These are phyloP conservation scores for Fragilaria crotonensis DNA, from an alignment of 108 stramenopile genomes.

Conservation along the genomic window DNA sequence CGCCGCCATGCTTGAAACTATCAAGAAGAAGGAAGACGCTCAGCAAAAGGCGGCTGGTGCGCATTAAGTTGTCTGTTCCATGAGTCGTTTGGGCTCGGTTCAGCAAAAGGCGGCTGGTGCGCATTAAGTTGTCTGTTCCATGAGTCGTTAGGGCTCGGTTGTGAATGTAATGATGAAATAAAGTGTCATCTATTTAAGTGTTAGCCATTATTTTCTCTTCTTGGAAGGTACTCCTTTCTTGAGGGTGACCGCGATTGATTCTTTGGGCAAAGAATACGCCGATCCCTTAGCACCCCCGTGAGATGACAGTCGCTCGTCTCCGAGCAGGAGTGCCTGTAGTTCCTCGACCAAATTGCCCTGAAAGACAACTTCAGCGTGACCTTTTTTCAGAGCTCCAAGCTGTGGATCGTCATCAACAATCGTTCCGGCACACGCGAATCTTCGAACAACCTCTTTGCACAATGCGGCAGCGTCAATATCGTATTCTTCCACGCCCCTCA, in stretches of 20 bases:
- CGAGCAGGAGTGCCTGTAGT: constrained; percentile 58
- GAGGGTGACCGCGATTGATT: constrained; percentile 41
- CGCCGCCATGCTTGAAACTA: constrained; percentile 74
- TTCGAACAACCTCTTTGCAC: constrained; percentile 44
- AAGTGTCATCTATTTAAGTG: no score
- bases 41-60: constrained; percentile 13
- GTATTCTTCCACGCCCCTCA: constrained; percentile 75
- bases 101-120: constrained; percentile 13
- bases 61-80: no score
- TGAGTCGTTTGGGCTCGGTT: no score
- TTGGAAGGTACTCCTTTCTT: constrained; percentile 74
- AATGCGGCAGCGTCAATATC: constrained; percentile 45
- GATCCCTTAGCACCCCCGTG: constrained; percentile 71
- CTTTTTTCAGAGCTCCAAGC: constrained; percentile 52
- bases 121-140: no score
- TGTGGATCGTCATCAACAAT: constrained; percentile 45
- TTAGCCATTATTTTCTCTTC: no score
- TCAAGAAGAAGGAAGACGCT: constrained; percentile 69
- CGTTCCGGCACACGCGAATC: constrained; percentile 62
- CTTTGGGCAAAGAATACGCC: constrained; percentile 47
- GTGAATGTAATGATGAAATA: no score
- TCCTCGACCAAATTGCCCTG: constrained; percentile 72
- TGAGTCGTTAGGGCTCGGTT: no score
- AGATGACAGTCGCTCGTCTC: constrained; percentile 52
- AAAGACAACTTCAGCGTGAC: constrained; percentile 54